A percentile compares a stretch with the other conserved stretches of the same genome.
Evolutionary conservation across 192 early-diverging fungal species (phyloP).

Genomic region (Obelidium mucronatum): DNA sequence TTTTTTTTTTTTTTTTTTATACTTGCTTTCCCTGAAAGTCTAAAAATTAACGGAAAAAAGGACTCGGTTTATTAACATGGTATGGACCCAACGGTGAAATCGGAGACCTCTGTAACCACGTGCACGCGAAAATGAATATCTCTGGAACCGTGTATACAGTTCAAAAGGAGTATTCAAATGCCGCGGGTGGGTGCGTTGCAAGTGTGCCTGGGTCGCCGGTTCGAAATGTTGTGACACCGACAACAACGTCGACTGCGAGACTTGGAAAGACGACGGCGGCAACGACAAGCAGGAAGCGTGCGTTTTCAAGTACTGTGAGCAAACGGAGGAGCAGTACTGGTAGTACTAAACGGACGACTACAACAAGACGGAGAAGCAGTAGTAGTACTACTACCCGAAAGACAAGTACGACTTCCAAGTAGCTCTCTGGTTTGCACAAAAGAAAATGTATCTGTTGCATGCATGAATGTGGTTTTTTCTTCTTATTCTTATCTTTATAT

Average conservation of each 20-base stretch:
- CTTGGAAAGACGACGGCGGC: neutral
- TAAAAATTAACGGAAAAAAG: no score
- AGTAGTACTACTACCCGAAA: neutral
- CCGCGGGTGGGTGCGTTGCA: neutral
- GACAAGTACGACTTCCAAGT: neutral
- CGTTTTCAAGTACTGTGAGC: neutral
- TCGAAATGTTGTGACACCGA: neutral
- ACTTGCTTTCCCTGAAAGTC: no score
- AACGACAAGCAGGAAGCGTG: neutral
- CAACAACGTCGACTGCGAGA: no score
- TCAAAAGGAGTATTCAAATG: constrained; percentile 1
- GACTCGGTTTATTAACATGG: constrained; percentile 14
- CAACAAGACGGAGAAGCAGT: neutral
- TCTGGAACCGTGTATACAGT: constrained; percentile 22
- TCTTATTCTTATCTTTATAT: no score
- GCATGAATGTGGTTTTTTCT: no score
- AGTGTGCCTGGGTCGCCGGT: neutral
- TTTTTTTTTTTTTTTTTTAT: no score
- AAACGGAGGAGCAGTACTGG: neutral
- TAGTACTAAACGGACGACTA: neutral
- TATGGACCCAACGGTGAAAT: constrained; percentile 32
- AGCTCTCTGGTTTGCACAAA: no score
- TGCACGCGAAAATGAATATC: neutral
- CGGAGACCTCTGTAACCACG: constrained; percentile 26
- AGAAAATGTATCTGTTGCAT: no score